Evolutionary conservation across 805 yeast species (phyloP), one percentile per base, ranked within the genome.

Genomic region (Myxozyma sirexii): DNA sequence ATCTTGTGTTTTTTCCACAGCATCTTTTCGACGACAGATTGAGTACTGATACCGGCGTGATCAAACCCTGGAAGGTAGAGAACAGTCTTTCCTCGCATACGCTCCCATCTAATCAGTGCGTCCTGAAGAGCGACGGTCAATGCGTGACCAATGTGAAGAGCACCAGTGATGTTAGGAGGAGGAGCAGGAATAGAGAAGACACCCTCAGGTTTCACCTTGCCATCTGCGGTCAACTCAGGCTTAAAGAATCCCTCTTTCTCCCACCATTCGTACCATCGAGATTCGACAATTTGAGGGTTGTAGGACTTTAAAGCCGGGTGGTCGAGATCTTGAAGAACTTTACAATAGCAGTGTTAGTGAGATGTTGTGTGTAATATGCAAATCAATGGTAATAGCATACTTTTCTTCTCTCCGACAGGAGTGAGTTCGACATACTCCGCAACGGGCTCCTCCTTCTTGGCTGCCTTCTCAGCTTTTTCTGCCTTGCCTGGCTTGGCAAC

Each of bases 231-330:
- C 67, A 88, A 85, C 72, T 89, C 88, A 19, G 99, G 99, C 76
- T 87, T 86, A 71, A 94, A 94, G 70, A 84, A 85, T 19, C 94
- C 96, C 75, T 89, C 82, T 70, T 87, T 80, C 62, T 83, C 87
- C 99, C 99, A 94, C 98, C 99, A 94, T 19, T 82, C 84, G 76
- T 93, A 93, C 99, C 99, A 94, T 13, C 97, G 89, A 57, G 96
- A 87, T 77, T 94, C 99, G 49, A 94, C 97, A 68, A 86, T 87
- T 68, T 84, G 83, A 35, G 99, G 99, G 70, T 84, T 88, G 76
- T 94, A 94, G 8, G 98, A 93, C 76, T 94, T 92, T 73, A 94
- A 84, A 21, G 97, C 85, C 23, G 97, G 92, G 72, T 92, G 96
- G 44, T 93, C 97, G 54, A 94, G 82, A 37, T 90, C 82, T n/a